Conservation (phyloP, 768 basidiomycete genomes). For the Trametes punicea region DNA sequence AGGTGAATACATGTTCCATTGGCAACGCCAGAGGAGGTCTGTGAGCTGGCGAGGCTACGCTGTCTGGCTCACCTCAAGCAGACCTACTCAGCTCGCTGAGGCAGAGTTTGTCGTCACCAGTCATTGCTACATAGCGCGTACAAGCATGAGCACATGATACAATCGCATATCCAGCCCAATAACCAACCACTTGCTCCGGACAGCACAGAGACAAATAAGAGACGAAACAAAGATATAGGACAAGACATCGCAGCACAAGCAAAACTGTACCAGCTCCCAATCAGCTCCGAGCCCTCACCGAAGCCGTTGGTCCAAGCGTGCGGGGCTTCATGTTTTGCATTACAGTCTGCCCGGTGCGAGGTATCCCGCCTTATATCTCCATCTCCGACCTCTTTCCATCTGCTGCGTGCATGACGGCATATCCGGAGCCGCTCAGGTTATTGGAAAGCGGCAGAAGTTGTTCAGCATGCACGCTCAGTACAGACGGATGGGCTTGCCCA, state of each 20-base stretch:
- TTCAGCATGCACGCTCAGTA: slow-evolving; percentile 51
- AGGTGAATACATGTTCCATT: too few relatives aligned
- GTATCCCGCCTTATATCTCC: background rate
- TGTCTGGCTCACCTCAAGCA: too few relatives aligned
- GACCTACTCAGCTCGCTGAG: too few relatives aligned
- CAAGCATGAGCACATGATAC: slow-evolving; percentile 15
- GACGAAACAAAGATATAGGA: slow-evolving; percentile 2
- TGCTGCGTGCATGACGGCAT: background rate
- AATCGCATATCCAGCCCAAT: slow-evolving; percentile 4
- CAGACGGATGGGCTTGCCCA: slow-evolving; percentile 97
- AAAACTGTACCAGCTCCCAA: slow-evolving; percentile 80
- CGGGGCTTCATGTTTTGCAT: slow-evolving; percentile 96
- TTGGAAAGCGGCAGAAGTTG: background rate
- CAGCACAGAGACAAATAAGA: slow-evolving; percentile 6
- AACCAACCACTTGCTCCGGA: slow-evolving; percentile 2
- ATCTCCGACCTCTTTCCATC: background rate
- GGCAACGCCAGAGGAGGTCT: too few relatives aligned
- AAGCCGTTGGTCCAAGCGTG: slow-evolving; percentile 97
- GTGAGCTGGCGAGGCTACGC: too few relatives aligned
- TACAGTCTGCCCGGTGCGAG: slow-evolving; percentile 36
- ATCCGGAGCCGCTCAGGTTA: slow-evolving; percentile 1
- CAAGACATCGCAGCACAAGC: slow-evolving; percentile 19
- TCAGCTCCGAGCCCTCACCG: slow-evolving; percentile 59
- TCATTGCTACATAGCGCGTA: slow-evolving; percentile 18
- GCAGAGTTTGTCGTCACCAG: slow-evolving; percentile 1